A percentile compares a stretch with the other conserved stretches of the same genome.
These are phyloP conservation scores for Craterostigma plantagineum DNA, from an alignment of 257 asterid species.

Conservation along the genomic window DNA sequence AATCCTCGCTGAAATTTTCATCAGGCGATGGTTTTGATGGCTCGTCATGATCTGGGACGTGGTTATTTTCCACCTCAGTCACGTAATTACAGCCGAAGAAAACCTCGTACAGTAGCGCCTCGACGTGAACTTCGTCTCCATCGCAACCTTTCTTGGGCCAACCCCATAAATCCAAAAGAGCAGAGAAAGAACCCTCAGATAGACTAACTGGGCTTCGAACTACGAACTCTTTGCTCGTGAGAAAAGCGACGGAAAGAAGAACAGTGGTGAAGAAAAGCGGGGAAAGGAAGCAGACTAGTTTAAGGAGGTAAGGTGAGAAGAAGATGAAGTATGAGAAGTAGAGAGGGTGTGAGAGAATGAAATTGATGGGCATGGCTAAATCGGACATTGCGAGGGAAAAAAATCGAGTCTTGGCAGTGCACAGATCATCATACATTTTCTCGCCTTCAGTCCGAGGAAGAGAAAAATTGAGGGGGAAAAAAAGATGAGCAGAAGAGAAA, in stretches of 20 bases:
- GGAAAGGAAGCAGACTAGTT: constrained; percentile 39
- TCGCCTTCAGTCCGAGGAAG: constrained; percentile 2
- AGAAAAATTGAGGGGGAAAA: constrained; percentile 20
- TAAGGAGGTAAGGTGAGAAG: constrained; percentile 1
- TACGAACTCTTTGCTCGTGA: neutral
- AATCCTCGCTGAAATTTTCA: neutral
- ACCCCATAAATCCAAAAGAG: neutral
- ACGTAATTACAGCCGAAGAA: constrained; percentile 19
- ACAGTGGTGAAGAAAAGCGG: constrained; percentile 57
- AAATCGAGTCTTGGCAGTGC: constrained; percentile 15
- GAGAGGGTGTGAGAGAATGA: constrained; percentile 45
- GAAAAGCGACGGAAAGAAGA: constrained; percentile 26
- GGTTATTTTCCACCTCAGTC: constrained; percentile 8
- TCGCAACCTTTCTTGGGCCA: constrained; percentile 7
- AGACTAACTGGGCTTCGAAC: neutral
- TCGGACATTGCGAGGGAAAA: constrained; percentile 22
- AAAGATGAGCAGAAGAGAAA: constrained; percentile 21
- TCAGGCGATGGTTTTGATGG: constrained; percentile 8
- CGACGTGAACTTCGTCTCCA: constrained; percentile 5
- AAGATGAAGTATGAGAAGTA: neutral
- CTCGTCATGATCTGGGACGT: constrained; percentile 9
- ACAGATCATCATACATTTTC: constrained; percentile 28
- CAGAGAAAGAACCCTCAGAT: too few species aligned
- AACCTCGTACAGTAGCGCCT: constrained; percentile 27
- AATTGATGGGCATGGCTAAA: constrained; percentile 14